Percentiles rank a stretch among this genome's conserved stretches.
Evolutionary conservation across 768 basidiomycete species (phyloP).

Genomic region (Omphalotus guepiniiformis): DNA sequence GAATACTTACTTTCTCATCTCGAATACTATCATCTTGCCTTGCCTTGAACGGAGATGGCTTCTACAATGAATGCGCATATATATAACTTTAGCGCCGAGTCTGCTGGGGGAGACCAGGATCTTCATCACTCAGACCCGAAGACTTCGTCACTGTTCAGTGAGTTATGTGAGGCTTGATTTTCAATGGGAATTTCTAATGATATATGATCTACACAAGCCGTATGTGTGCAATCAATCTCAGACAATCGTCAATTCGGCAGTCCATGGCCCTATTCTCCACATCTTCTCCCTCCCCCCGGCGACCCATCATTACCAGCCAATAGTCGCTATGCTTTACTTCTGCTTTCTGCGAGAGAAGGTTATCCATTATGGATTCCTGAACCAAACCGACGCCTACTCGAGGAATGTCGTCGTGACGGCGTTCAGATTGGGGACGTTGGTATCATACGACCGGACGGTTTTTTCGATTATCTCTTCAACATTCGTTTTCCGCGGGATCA

Average conservation of each 20-base stretch:
- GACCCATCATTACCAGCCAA: slow-evolving; percentile 5
- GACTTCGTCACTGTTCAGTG: slow-evolving; percentile 1
- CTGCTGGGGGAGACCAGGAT: slow-evolving; percentile 4
- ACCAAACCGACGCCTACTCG: slow-evolving; percentile 12
- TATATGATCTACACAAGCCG: background rate
- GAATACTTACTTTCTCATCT: too few relatives aligned
- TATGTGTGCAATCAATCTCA: slow-evolving; percentile 1
- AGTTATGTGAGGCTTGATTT: background rate
- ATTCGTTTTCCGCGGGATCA: slow-evolving; percentile 1
- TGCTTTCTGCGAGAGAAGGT: slow-evolving; percentile 13
- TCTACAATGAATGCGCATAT: slow-evolving; percentile 1
- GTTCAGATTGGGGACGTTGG: slow-evolving; percentile 27
- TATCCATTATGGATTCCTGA: slow-evolving; percentile 26
- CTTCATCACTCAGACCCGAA: background rate
- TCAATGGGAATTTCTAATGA: background rate
- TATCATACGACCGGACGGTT: slow-evolving; percentile 21
- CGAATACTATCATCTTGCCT: too few relatives aligned
- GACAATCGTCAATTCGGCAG: slow-evolving; percentile 1
- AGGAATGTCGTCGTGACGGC: slow-evolving; percentile 14
- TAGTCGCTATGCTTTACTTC: background rate
- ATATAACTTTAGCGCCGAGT: background rate
- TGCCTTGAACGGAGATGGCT: too few relatives aligned
- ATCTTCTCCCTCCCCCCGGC: slow-evolving; percentile 3
- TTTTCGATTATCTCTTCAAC: slow-evolving; percentile 10
- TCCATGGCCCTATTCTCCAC: slow-evolving; percentile 3